phyloP scores from a whole-genome alignment of 1,139 yeast species.

The Lizanozyma gosingica region DNA sequence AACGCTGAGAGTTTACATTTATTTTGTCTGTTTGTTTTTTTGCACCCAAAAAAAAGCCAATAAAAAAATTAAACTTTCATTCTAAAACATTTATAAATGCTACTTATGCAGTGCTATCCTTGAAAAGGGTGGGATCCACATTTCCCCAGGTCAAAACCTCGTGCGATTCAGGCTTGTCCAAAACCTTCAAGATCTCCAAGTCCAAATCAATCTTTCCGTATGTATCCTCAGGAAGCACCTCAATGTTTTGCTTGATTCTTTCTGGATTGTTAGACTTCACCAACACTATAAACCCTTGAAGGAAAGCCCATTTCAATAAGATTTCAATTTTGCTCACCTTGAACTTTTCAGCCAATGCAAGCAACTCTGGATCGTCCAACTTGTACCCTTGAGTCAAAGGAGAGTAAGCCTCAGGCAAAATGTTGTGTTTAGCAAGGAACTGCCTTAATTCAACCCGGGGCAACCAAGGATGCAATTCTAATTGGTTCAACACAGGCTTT shows the following conservation, averaged over 20 bases:
- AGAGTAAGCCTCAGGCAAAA: conserved; percentile 59
- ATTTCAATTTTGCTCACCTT: conserved; percentile 32
- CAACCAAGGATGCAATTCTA: conserved; percentile 47
- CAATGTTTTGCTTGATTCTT: conserved; percentile 33
- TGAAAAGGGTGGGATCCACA: conserved; percentile 19
- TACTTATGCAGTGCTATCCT: too few relatives aligned
- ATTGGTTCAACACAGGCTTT: conserved; percentile 41
- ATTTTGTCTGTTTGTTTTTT: too few relatives aligned
- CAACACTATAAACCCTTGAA: conserved; percentile 60
- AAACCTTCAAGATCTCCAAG: conserved; percentile 18
- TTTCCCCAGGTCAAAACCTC: conserved; percentile 20
- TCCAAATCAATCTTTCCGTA: conserved; percentile 29
- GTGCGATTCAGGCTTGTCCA: conserved; percentile 26
- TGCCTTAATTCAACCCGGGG: conserved; percentile 20
- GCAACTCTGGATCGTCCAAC: conserved; percentile 41
- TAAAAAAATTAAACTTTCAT: too few relatives aligned
- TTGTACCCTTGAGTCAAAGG: conserved; percentile 59
- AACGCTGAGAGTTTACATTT: too few relatives aligned
- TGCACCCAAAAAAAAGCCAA: too few relatives aligned
- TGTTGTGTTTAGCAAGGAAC: conserved; percentile 13
- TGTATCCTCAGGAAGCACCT: conserved; percentile 22
- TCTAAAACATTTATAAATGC: too few relatives aligned
- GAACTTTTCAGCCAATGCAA: conserved; percentile 26
- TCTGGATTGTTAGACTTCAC: conserved; percentile 54
- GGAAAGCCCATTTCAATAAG: conserved; percentile 40